phyloP scores from a whole-genome alignment of 495 filamentous ascomycete genomes.

The Neurospora sp. region DNA sequence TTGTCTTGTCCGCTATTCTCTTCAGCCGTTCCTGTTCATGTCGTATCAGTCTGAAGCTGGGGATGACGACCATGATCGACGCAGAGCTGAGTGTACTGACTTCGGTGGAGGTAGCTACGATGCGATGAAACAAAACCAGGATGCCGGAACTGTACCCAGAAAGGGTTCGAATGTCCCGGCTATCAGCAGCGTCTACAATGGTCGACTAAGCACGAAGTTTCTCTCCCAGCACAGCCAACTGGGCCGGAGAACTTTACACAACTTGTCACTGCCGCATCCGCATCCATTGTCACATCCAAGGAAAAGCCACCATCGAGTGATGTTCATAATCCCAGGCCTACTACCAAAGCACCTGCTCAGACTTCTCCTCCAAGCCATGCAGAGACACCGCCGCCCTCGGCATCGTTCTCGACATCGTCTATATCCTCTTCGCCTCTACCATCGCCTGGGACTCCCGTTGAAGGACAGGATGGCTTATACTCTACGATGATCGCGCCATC shows the following conservation, averaged over 20 bases:
- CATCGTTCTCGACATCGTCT: background rate
- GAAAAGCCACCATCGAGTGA: background rate
- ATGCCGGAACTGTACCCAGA: constrained; percentile 21
- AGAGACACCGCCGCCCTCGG: background rate
- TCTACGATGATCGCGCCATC: background rate
- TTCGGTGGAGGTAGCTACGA: constrained; percentile 11
- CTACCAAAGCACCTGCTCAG: background rate
- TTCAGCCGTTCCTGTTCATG: background rate
- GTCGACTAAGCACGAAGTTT: constrained; percentile 25
- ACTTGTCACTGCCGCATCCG: constrained; percentile 22
- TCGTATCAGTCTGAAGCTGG: background rate
- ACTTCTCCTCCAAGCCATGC: background rate
- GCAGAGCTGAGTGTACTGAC: background rate
- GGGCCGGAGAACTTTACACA: constrained; percentile 23
- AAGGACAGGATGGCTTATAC: background rate
- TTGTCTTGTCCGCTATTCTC: background rate
- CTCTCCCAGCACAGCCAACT: constrained; percentile 4
- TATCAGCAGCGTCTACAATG: constrained; percentile 28
- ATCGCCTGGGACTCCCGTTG: background rate
- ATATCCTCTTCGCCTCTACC: constrained; percentile 1
- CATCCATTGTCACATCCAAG: constrained; percentile 10
- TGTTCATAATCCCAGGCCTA: background rate
- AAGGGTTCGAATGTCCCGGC: constrained; percentile 22
- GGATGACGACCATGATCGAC: background rate
- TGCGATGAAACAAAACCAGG: constrained; percentile 24